These are phyloP conservation scores for Cercophora scortea DNA, from an alignment of 495 filamentous ascomycete genomes.

Conservation along the genomic window DNA sequence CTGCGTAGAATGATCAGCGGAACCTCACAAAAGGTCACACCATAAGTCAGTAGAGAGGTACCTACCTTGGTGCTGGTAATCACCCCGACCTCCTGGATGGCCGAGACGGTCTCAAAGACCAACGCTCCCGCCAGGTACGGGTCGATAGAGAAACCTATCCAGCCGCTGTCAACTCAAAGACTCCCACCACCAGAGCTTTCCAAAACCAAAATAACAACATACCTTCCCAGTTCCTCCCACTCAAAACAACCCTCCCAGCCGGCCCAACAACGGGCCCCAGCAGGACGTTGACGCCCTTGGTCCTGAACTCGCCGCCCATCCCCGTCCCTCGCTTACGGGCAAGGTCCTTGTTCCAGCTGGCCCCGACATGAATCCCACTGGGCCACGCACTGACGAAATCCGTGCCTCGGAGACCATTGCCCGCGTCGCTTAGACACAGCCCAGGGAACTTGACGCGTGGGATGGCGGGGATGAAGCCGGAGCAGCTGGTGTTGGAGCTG, in stretches of 20 bases:
- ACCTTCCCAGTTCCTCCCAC: conserved; percentile 53
- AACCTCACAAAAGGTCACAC: background rate
- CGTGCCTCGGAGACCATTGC: conserved; percentile 50
- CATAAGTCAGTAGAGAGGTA: conserved; percentile 35
- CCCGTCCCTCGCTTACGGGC: conserved; percentile 37
- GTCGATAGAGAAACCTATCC: conserved; percentile 39
- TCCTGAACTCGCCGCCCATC: conserved; percentile 52
- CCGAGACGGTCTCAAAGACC: conserved; percentile 37
- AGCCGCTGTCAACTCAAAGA: too few relatives aligned
- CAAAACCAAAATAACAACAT: background rate
- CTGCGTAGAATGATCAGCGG: conserved; percentile 10
- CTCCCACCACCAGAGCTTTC: too few relatives aligned
- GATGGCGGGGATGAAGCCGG: conserved; percentile 44
- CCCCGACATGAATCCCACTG: conserved; percentile 49
- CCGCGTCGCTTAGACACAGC: conserved; percentile 56
- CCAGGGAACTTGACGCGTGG: conserved; percentile 52
- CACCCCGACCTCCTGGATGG: conserved; percentile 46
- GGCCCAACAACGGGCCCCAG: conserved; percentile 60
- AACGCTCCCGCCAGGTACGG: conserved; percentile 42
- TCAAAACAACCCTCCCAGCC: conserved; percentile 41
- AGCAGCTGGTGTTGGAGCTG: conserved; percentile 37
- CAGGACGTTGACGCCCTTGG: conserved; percentile 58
- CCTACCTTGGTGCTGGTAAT: conserved; percentile 46
- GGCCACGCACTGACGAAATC: conserved; percentile 55
- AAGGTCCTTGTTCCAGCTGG: conserved; percentile 50